Evolutionary conservation across 1,284 basidiomycete genomes (phyloP), one percentile per base, ranked within the genome.

Genomic region (Dichomitus squalens): DNA sequence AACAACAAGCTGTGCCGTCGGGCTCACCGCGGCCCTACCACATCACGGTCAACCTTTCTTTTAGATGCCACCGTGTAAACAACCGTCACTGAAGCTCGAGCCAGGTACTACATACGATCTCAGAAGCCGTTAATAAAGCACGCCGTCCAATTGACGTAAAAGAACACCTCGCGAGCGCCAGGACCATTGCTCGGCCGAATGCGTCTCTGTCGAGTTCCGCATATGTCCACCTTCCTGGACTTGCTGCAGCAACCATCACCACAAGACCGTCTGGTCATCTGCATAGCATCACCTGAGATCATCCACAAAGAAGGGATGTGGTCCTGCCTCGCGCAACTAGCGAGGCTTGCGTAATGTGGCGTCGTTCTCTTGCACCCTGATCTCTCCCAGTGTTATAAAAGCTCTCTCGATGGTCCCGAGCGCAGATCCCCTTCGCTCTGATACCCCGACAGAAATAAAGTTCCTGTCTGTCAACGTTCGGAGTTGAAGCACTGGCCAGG

Each of bases 11-110:
- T 49, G 36, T 48, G 44, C 44, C 25, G 34, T 23, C 40, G 11
- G 20, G 33, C 33, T 35, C 51, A 41, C 50, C 51, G 20, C 41
- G 51, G 49, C 38, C 51, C 40, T 43, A 29, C 25, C 25, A 40
- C 4, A 6, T 20, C 16, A 18, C 2, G 7, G 6, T 18, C 36
- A n/a, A 12, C 38, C 9, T 4, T 11, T 14, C 20, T 38, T 4
- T 14, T 25, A 23, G 38, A n/a, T 21, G n/a, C 20, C 44, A 47
- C 27, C 44, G 23, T 47, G 20, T 20, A 49, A 49, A 34, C 27
- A 9, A 6, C 16, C 49, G 31, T 41, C 49, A 41, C 38, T 9
- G 49, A 41, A 51, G n/a, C n/a, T n/a, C n/a, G 49, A 23, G 33
- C 16, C 3, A n/a, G 41, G 14, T 44, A 23, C 41, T 27, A n/a